Evolutionary conservation across 1,139 yeast genomes (phyloP), one percentile per base, ranked within the genome.

Genomic region (Hansenula sp.): DNA sequence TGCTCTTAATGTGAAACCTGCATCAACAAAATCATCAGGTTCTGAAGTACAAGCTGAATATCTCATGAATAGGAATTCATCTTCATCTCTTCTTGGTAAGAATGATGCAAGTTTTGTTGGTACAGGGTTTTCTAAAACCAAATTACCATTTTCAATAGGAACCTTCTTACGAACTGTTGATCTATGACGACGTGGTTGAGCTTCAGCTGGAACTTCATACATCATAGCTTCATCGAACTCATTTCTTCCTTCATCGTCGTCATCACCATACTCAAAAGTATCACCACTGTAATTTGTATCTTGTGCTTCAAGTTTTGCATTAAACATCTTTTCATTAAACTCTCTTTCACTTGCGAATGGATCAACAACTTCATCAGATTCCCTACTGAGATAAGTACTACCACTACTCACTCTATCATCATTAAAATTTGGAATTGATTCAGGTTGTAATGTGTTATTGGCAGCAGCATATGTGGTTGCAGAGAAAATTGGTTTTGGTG

Each of bases 21-120:
- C 78, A 7, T 68, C 70, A n/a, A 76, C 75, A 57, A 86, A 92
- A 32, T 82, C 80, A 60, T 88, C 92, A 1, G 97, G 96, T 46
- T 84, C 87, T 0, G 92, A 73, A 1, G 97, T 90, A 59, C 95
- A 87, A 0, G 97, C 97, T 0, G 96, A 86, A 61, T 90, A 89
- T 47, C 96, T 79, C 96, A 92, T 89, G 62, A 86, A 87, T 13
- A 92, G 82, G 58, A 87, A 92, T 61, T 92, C 98, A 39, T 94
- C 96, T 34, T 86, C 81, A 52, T 88, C 95, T 21, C 92, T 75
- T 53, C 89, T 72, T 8, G 95, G 88, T 47, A 87, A 65, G 39
- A 87, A 86, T 46, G 84, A 82, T 52, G 79, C 76, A 43, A 92
- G 70, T 47, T 90, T 92, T 18, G 87, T 80, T 3, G 98, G 97